Percentiles rank a stretch among this genome's conserved stretches.
phyloP scores from a whole-genome alignment of 805 yeast species.

The Helenozyma rhizophorensis region DNA sequence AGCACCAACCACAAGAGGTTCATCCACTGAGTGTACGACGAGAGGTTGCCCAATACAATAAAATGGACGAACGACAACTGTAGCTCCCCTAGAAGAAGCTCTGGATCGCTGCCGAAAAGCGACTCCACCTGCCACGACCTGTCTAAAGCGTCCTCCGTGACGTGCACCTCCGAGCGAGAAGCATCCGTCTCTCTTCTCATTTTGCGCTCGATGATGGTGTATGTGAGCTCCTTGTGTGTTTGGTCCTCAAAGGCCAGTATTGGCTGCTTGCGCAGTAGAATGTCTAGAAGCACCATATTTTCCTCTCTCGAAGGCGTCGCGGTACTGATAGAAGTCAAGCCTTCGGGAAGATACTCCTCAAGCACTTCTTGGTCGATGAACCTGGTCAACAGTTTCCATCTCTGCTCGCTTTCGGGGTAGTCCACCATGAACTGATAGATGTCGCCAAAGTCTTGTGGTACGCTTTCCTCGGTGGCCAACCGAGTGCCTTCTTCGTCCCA shows the following conservation, averaged over 20 bases:
- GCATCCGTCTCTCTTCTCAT: slow-evolving; percentile 22
- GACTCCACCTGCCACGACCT: slow-evolving; percentile 53
- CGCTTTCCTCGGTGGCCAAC: slow-evolving; percentile 12
- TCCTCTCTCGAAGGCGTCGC: slow-evolving; percentile 50
- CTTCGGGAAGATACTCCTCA: slow-evolving; percentile 10
- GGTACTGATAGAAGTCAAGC: slow-evolving; percentile 32
- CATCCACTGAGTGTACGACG: slow-evolving; percentile 65
- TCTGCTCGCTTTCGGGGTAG: slow-evolving; percentile 28
- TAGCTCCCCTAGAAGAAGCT: slow-evolving; percentile 46
- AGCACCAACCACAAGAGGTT: slow-evolving; percentile 42
- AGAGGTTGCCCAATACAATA: slow-evolving; percentile 55
- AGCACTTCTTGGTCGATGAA: slow-evolving; percentile 23
- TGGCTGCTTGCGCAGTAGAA: slow-evolving; percentile 22
- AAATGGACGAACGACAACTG: slow-evolving; percentile 48
- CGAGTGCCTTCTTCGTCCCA: slow-evolving; percentile 31
- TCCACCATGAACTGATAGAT: slow-evolving; percentile 31
- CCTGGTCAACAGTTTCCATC: slow-evolving; percentile 14
- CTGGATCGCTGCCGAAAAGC: slow-evolving; percentile 28
- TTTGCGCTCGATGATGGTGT: slow-evolving; percentile 40
- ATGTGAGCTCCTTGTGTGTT: slow-evolving; percentile 31
- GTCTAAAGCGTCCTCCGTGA: slow-evolving; percentile 53
- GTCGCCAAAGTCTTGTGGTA: slow-evolving; percentile 22
- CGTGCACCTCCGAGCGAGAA: slow-evolving; percentile 21
- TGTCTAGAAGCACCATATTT: slow-evolving; percentile 34
- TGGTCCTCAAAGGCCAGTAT: slow-evolving; percentile 21